phyloP scores from a whole-genome alignment of 352 stramenopile genomes.

The Phytophthora cactorum region DNA sequence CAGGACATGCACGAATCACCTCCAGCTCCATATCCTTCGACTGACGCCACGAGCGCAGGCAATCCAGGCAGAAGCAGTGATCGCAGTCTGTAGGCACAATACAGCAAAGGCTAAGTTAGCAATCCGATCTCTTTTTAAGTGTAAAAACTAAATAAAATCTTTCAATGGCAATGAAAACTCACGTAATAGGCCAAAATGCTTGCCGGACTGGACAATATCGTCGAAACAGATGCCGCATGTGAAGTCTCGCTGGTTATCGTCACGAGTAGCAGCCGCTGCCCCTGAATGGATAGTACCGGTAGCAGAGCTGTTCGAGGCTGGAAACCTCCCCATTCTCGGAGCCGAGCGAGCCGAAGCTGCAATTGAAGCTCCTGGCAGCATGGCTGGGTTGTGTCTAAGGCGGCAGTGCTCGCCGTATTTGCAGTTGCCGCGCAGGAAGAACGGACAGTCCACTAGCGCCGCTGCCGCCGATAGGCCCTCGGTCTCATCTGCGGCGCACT shows the following conservation, averaged over 20 bases:
- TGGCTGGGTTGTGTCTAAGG: slow-evolving; percentile 51
- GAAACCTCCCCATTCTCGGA: neutral
- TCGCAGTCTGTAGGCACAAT: slow-evolving; percentile 44
- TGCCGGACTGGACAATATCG: slow-evolving; percentile 77
- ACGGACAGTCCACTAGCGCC: slow-evolving; percentile 75
- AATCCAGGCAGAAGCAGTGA: slow-evolving; percentile 84
- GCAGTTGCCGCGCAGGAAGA: slow-evolving; percentile 77
- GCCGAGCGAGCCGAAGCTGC: slow-evolving; percentile 1
- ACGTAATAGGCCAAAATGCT: slow-evolving; percentile 84
- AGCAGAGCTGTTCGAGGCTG: slow-evolving; percentile 5
- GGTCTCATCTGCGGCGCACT: slow-evolving; percentile 42
- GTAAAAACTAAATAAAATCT: neutral
- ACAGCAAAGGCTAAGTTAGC: too few relatives aligned
- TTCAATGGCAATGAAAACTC: slow-evolving; percentile 16
- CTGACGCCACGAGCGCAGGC: slow-evolving; percentile 71
- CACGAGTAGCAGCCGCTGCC: neutral
- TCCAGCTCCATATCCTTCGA: slow-evolving; percentile 80
- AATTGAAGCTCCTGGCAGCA: slow-evolving; percentile 10
- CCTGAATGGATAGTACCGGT: neutral
- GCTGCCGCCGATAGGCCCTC: slow-evolving; percentile 53
- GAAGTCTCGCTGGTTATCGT: slow-evolving; percentile 50
- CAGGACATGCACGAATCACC: slow-evolving; percentile 69
- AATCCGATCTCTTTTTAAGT: neutral
- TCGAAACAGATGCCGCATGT: slow-evolving; percentile 88
- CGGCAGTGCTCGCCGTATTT: slow-evolving; percentile 78